Evolutionary conservation across 257 asterid species (phyloP).

Genomic region (Dorcoceras hygrometricum): DNA sequence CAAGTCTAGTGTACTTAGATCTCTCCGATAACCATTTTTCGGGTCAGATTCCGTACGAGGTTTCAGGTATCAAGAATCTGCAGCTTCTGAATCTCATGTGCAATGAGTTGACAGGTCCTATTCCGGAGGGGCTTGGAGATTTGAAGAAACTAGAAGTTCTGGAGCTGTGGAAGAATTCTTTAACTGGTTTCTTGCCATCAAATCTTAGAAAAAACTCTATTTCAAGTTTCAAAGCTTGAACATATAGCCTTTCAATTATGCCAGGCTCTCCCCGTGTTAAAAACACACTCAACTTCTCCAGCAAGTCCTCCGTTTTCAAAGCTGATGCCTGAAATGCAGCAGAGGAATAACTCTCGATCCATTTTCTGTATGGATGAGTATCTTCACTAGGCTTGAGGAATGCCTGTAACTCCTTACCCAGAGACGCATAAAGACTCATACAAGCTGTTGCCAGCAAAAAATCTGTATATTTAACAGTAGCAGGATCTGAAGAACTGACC

Average conservation of each 20-base stretch:
- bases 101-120: constrained; percentile 47
- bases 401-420: constrained; percentile 68
- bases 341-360: constrained; percentile 75
- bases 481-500: constrained; percentile 50
- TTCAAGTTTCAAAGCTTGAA: constrained; percentile 81
- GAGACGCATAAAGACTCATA: constrained; percentile 81
- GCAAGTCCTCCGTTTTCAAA: constrained; percentile 66
- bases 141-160: constrained; percentile 52
- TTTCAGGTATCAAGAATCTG: constrained; percentile 49
- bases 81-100: constrained; percentile 75
- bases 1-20: constrained; percentile 54
- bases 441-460: constrained; percentile 85
- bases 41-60: constrained; percentile 57
- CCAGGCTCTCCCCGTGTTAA: constrained; percentile 89
- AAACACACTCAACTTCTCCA: constrained; percentile 79
- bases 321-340: constrained; percentile 65
- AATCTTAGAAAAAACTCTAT: constrained; percentile 63
- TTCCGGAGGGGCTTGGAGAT: constrained; percentile 51
- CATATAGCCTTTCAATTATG: constrained; percentile 73
- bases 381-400: constrained; percentile 35
- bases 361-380: constrained; percentile 68
- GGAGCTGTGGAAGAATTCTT: constrained; percentile 61
- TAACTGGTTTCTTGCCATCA: constrained; percentile 55
- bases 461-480: constrained; percentile 70
- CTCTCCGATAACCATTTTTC: constrained; percentile 56